Evolutionary conservation across 192 early-diverging fungal species (phyloP).

Genomic region (Lobosporangium transversale): DNA sequence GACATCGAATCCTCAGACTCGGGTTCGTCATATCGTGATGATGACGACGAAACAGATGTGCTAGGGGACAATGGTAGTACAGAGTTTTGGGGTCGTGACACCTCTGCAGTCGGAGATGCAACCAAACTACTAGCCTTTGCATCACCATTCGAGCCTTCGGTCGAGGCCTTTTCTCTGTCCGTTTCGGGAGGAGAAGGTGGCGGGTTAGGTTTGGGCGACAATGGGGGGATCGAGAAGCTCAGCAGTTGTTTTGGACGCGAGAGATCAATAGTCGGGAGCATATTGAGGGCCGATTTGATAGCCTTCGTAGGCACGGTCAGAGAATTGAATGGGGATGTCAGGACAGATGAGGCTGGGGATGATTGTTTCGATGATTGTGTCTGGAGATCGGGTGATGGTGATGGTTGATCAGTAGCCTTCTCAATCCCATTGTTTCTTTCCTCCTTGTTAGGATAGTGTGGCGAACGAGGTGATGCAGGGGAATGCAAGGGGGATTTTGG

Average conservation of each 20-base stretch:
- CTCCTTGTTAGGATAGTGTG: no score
- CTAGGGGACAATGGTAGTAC: conserved; percentile 6
- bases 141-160: background rate
- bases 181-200: background rate
- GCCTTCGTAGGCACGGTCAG: conserved; percentile 22
- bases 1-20: background rate
- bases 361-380: background rate
- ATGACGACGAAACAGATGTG: background rate
- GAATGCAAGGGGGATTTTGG: background rate
- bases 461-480: no score
- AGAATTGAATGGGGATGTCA: no score
- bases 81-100: background rate
- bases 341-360: background rate
- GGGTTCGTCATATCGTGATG: background rate
- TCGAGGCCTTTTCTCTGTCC: background rate
- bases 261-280: conserved; percentile 24
- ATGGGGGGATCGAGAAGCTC: background rate
- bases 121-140: background rate
- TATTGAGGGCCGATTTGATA: conserved; percentile 27
- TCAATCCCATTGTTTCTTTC: background rate
- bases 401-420: no score
- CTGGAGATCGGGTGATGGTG: background rate
- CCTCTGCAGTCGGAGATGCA: background rate
- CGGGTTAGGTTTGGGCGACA: background rate
- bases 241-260: conserved; percentile 16